Percentiles rank a stretch among this genome's conserved stretches.
Evolutionary conservation across 169 alveolate species (phyloP).

Genomic region (Cryptosporidium parvum): DNA sequence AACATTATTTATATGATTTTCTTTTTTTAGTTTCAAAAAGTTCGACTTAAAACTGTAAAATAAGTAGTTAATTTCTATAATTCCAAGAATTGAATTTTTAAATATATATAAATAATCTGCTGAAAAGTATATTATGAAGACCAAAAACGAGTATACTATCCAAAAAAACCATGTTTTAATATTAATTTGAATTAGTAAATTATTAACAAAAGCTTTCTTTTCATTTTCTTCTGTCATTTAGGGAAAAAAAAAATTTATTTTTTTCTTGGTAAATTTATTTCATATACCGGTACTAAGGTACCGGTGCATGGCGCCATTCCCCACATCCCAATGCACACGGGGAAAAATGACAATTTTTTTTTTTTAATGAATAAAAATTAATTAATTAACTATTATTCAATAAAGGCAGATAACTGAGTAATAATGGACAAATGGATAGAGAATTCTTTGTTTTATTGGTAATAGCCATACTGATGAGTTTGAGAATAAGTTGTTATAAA

Average conservation of each 20-base stretch:
- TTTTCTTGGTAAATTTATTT: background rate
- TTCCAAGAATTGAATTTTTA: background rate
- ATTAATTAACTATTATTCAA: too few species aligned
- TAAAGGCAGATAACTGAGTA: background rate
- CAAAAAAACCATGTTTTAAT: background rate
- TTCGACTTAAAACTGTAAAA: background rate
- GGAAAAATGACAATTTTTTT: background rate
- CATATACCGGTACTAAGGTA: background rate
- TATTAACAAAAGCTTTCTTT: background rate
- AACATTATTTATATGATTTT: background rate
- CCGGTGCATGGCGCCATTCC: constrained; percentile 10
- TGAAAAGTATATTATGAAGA: background rate
- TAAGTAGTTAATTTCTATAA: background rate
- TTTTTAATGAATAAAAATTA: background rate
- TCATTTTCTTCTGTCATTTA: constrained; percentile 22
- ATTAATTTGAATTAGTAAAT: constrained; percentile 1
- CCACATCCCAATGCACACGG: background rate
- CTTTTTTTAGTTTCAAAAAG: background rate
- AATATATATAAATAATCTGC: constrained; percentile 3
- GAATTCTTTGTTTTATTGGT: background rate
- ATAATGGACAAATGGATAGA: background rate
- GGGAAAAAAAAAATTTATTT: background rate
- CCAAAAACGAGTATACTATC: background rate
- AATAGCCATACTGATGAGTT: background rate
- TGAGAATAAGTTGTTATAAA: background rate